Evolutionary conservation across 2,329 filamentous ascomycete genomes (phyloP), one percentile per base, ranked within the genome.

Genomic region (Meredithiella fracta): DNA sequence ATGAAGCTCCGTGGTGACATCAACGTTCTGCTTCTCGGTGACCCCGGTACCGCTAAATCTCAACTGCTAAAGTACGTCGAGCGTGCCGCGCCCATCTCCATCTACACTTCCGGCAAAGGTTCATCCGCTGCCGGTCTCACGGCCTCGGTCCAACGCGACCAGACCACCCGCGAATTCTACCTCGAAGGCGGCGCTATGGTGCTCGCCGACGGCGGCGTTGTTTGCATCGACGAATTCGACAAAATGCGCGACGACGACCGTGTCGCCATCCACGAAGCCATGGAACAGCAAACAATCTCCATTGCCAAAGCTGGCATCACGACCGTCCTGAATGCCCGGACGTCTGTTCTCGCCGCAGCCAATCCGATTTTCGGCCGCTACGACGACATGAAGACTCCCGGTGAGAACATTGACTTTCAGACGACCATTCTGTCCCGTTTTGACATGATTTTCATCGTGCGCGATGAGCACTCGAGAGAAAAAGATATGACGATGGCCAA

Each of bases 361-460:
- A 98, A 98, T 68, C 92, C 92, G 0, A 92, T 98, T 58, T 98
- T 97, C 65, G 92, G 92, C 55, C 85, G 92, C 25, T 98, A 98
- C 70, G 92, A 98, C 67, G 92, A 98, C 65, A 83, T 98, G 74
- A 97, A 97, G 69, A 89, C 86, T 0, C 92, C 92, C 0, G 92
- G 92, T 59, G 92, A 98, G 69, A 98, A 98, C 66, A 98, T 98
- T 62, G 92, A 98, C 69, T 98, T 98, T 70, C 92, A 98, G 66
- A 98, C 92, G 0, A 98, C 92, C 2, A 97, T 98, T 64, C 67
- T 98, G 61, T 97, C 91, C 1, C 86, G 92, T 77, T 98, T 98
- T 67, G 92, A 98, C 69, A 96, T 98, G 87, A 97, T 98, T 62
- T 98, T 97, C 73, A 96, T 98, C 62, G 91, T 98, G 60, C 87